Base-by-base conservation (phyloP, 1,284 basidiomycete genomes). In the Apiotrichum domesticum region DNA sequence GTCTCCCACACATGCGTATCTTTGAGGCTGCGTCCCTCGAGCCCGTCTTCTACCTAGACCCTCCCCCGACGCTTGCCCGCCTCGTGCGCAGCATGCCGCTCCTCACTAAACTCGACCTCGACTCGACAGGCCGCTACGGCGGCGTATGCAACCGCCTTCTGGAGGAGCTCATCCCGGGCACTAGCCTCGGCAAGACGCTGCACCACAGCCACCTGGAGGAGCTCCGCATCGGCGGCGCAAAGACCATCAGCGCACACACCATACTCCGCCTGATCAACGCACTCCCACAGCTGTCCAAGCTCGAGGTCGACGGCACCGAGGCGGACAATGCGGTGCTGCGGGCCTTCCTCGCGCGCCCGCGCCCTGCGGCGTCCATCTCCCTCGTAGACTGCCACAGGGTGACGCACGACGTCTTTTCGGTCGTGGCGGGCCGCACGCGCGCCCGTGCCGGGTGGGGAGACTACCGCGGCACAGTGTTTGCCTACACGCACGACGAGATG, bases 301-400 rank as follows among this genome's bases (percentile, higher is more conserved):
- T 95, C 44, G 88, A 91, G 64, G 82, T 83, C 0, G 91, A 94
- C 60, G 86, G 85, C 63, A 95, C 91, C 2, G 79, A 81, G 14
- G 82, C 92, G 46, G 82, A 83, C 35, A 80, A 84, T 32, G 60
- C 73, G 7, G 82, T 87, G 4, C 75, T 90, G 57, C 81, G 80
- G 59, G 83, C 87, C 57, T 92, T 93, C 69, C 80, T 90, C 41
- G 29, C 35, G 21, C 39, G 48, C 34, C 78, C 79, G 40, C 76
- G 80, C 52, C 73, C 76, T 44, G 68, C 41, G 48, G 3, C 61
- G 10, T 51, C 55, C 13, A 41, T 90, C 62, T 83, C 84, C 44
- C 83, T 84, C 10, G 81, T 89, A 48, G 90, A 93, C 74, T 92
- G 90, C 74, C 83, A 86, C 44, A 79, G 79, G 11, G 80, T 92